Evolutionary conservation across 2,329 filamentous ascomycete species (phyloP).

Genomic region (Epichloe gansuensis): DNA sequence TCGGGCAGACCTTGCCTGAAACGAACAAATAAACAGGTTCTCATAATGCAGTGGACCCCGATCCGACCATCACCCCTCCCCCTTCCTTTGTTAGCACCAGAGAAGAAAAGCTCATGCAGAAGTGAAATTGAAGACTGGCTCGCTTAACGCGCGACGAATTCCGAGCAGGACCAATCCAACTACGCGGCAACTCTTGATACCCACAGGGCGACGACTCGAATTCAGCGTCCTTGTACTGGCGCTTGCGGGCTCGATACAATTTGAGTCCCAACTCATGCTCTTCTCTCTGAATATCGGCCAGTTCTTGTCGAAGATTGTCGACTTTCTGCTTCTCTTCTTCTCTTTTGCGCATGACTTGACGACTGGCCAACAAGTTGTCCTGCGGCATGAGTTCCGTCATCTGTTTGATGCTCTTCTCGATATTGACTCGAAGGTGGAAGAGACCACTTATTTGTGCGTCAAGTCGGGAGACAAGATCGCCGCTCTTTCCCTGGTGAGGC

Average conservation of each 20-base stretch:
- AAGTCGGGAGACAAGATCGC: conserved; percentile 54
- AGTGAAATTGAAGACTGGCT: not conserved
- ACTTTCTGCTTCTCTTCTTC: conserved; percentile 53
- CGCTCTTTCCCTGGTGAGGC: conserved; percentile 45
- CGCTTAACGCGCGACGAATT: not conserved
- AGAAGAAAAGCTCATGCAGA: not conserved
- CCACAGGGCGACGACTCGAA: conserved; percentile 64
- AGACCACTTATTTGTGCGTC: conserved; percentile 55
- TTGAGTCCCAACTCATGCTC: conserved; percentile 70
- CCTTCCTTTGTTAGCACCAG: not conserved
- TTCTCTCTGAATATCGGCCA: conserved; percentile 62
- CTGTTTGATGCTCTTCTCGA: conserved; percentile 60
- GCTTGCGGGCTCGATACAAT: conserved; percentile 62
- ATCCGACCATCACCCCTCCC: not conserved
- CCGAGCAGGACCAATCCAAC: conserved; percentile 9
- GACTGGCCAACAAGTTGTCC: conserved; percentile 54
- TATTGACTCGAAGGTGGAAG: conserved; percentile 55
- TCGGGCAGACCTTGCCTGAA: not conserved
- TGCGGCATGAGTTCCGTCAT: conserved; percentile 68
- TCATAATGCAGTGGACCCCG: not conserved
- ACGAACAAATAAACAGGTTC: not conserved
- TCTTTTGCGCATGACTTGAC: conserved; percentile 46
- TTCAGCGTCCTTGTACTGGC: conserved; percentile 53
- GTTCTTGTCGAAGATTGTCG: conserved; percentile 49
- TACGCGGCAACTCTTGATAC: conserved; percentile 62